Evolutionary conservation across 202 grass and related monocot species (phyloP), one percentile per base, ranked within the genome.

Genomic region (Digitaria exilis): DNA sequence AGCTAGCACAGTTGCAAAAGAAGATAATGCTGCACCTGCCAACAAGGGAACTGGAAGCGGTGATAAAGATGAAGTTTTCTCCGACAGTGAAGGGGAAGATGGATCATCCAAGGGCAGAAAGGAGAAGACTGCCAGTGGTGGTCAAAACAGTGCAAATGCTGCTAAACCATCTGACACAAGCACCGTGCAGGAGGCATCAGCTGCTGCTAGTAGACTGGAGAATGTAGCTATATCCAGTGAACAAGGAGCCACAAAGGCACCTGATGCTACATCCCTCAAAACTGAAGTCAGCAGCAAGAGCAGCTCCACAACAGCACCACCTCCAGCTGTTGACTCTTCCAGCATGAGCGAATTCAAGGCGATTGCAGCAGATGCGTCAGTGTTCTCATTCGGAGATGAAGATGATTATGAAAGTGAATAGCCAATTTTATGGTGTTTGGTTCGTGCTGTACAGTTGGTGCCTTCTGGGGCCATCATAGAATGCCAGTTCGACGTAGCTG

Each of bases 321-420:
- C 80, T 22, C 22, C 84, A 45, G 76, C 61, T 11, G 21, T 76
- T 29, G 89, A 90, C 68, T 89, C 87, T 65, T 82, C 87, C 46
- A 88, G 89, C 55, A 84, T 96, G 89, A 99, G 96, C 9, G 96
- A 99, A 75, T 99, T 99, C 86, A 94, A 96, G 86, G 93, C 91
- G 22, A 99, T 99, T 65, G 96, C 96, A 21, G 96, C 96, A 59
- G 96, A 99, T 73, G 91, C 93, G 46, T 99, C 96, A 0, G 89
- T 99, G 43, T 99, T 99, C 63, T 96, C 89, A 8, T 99, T 99
- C 26, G 96, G 96, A 30, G 96, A 99, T 7, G 96, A 98, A 50
- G 93, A 99, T 50, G 96, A 99, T 28, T 99, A 99, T 13, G 96
- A 92, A 78, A 99, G 96, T n/a, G 96, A 99, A 75, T 99, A 81